phyloP scores from a whole-genome alignment of 257 asterid species.

The Henckelia pumila region DNA sequence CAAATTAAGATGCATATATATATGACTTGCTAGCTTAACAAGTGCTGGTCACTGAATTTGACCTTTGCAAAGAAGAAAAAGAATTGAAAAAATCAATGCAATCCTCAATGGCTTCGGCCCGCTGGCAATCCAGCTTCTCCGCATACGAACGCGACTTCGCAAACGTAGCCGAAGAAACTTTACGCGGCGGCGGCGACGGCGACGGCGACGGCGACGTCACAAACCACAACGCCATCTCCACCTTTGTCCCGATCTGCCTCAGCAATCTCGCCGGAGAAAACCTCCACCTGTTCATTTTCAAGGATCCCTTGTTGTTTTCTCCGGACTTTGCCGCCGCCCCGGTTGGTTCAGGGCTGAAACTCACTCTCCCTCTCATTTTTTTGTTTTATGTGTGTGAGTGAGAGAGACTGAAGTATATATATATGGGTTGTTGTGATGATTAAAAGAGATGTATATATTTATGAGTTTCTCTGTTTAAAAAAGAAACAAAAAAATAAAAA shows the following conservation, averaged over 20 bases:
- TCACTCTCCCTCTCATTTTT: conserved; percentile 28
- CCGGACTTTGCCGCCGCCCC: conserved; percentile 18
- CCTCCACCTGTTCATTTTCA: conserved; percentile 31
- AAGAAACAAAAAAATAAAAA: too few relatives aligned
- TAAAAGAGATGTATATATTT: too few relatives aligned
- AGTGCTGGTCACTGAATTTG: conserved; percentile 57
- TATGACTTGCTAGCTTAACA: conserved; percentile 33
- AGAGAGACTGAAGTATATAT: neutral
- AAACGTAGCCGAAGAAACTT: conserved; percentile 58
- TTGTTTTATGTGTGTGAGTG: neutral
- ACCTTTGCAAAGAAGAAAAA: conserved; percentile 59
- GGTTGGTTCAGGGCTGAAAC: conserved; percentile 43
- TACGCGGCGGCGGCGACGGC: conserved; percentile 44
- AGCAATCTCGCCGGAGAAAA: conserved; percentile 46
- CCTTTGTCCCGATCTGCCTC: conserved; percentile 48
- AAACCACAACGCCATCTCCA: conserved; percentile 46
- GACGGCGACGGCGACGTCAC: conserved; percentile 37
- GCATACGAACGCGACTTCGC: conserved; percentile 77
- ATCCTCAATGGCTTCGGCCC: conserved; percentile 90
- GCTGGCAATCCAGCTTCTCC: conserved; percentile 63
- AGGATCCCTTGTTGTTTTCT: conserved; percentile 32
- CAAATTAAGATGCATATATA: neutral
- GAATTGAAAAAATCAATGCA: conserved; percentile 89
- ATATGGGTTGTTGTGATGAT: neutral
- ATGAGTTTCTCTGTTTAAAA: neutral